Evolutionary conservation across 139 green algal species (phyloP).

Genomic region (Gonium pectorale): DNA sequence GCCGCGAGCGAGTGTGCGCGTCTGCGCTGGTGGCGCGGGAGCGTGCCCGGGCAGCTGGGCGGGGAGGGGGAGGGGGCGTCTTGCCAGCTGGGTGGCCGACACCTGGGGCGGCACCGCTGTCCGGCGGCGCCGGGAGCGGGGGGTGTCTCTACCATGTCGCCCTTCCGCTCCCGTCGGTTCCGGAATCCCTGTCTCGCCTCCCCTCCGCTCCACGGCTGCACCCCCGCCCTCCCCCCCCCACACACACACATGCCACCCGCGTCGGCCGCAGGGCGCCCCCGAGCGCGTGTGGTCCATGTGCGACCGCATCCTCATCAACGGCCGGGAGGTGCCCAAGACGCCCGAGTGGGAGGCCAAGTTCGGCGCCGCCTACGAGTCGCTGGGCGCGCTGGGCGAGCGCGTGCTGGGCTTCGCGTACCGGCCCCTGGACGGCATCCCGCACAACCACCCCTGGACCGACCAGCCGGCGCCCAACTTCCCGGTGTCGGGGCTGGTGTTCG

Average conservation of each 20-base stretch:
- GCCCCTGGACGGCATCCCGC: conserved; percentile 49
- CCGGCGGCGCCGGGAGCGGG: background rate
- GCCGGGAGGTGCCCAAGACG: conserved; percentile 63
- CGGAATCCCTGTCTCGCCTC: background rate
- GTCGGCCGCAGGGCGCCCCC: conserved; percentile 37
- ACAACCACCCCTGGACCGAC: conserved; percentile 68
- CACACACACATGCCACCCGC: no score
- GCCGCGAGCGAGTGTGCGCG: no score
- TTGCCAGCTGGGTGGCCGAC: no score
- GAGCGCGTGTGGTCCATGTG: conserved; percentile 70
- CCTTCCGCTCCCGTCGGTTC: background rate
- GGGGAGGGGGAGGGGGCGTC: no score
- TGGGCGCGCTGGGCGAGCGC: conserved; percentile 79
- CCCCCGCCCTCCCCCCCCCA: no score
- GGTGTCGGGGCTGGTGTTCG: conserved; percentile 72
- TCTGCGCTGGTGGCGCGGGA: no score
- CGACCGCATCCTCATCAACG: conserved; percentile 58
- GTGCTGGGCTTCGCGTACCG: conserved; percentile 83
- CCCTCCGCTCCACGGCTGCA: no score
- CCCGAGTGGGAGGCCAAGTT: conserved; percentile 64
- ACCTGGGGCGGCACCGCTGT: no score
- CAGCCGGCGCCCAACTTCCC: conserved; percentile 82
- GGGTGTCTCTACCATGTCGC: background rate
- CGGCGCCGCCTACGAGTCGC: conserved; percentile 68
- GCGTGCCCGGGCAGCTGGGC: no score